Evolutionary conservation across 176 grass and related monocot genomes (phyloP).

Genomic region (Oryza meridionalis): DNA sequence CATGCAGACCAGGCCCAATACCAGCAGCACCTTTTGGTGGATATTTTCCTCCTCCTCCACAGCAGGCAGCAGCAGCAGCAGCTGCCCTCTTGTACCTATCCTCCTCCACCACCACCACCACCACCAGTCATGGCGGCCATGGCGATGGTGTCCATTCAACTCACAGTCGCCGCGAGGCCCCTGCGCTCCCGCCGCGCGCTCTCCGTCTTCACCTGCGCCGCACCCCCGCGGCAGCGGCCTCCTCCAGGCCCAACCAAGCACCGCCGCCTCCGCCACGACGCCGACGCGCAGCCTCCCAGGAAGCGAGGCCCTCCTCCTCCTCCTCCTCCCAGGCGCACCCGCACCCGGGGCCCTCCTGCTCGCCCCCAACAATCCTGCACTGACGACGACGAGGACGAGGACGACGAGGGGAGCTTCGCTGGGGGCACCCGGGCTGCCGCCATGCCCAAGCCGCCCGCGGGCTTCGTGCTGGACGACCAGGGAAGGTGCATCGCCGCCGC

Average conservation of each 20-base stretch:
- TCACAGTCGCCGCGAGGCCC: neutral
- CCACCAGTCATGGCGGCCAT: constrained; percentile 23
- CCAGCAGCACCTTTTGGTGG: neutral
- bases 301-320: constrained; percentile 18
- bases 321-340: neutral
- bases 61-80: neutral
- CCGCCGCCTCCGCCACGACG: constrained; percentile 1
- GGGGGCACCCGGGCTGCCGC: constrained; percentile 47
- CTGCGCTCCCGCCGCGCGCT: neutral
- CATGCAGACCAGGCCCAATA: neutral
- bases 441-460: constrained; percentile 86
- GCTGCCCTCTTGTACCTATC: neutral
- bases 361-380: neutral
- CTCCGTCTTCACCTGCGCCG: constrained; percentile 34
- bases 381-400: neutral
- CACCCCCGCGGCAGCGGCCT: constrained; percentile 28
- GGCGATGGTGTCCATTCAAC: constrained; percentile 13
- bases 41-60: neutral
- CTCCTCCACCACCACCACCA: neutral
- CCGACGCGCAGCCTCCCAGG: neutral
- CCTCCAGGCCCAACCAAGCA: neutral
- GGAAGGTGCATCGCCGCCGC: constrained; percentile 77
- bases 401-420: constrained; percentile 35
- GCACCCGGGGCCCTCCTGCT: neutral
- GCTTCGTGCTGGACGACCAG: constrained; percentile 78